Conservation (phyloP, 352 stramenopile genomes). For the Aphanomyces invadans region DNA sequence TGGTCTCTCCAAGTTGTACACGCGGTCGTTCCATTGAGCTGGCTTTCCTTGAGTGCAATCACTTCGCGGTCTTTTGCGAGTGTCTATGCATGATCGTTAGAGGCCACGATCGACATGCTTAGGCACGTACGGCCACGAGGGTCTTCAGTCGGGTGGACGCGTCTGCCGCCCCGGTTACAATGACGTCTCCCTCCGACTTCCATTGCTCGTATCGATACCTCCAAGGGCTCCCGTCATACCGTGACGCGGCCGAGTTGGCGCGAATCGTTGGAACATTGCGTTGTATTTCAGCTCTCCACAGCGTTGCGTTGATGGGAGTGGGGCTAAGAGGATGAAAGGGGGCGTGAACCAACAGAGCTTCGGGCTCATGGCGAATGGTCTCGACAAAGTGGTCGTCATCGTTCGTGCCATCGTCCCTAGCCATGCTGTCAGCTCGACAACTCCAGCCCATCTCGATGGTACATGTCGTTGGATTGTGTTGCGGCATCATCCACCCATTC, state of each 20-base stretch:
- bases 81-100: background rate
- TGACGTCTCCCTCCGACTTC: background rate
- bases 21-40: background rate
- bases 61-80: background rate
- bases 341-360: background rate
- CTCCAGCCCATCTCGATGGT: constrained; percentile 24
- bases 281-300: constrained; percentile 1
- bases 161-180: background rate
- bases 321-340: background rate
- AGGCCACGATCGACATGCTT: too few relatives aligned
- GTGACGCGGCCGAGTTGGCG: background rate
- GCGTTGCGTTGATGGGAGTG: background rate
- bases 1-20: constrained; percentile 1
- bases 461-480: constrained; percentile 30
- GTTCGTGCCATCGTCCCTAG: background rate
- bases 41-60: background rate
- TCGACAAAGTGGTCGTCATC: background rate
- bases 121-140: background rate
- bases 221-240: background rate
- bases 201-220: background rate
- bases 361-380: constrained; percentile 28
- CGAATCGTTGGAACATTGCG: constrained; percentile 5
- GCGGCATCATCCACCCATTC: constrained; percentile 18
- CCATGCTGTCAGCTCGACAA: background rate
- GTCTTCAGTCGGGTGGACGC: background rate